Evolutionary conservation across 495 filamentous ascomycete species (phyloP), one percentile per base, ranked within the genome.

Genomic region (Rostrohypoxylon terebratum): DNA sequence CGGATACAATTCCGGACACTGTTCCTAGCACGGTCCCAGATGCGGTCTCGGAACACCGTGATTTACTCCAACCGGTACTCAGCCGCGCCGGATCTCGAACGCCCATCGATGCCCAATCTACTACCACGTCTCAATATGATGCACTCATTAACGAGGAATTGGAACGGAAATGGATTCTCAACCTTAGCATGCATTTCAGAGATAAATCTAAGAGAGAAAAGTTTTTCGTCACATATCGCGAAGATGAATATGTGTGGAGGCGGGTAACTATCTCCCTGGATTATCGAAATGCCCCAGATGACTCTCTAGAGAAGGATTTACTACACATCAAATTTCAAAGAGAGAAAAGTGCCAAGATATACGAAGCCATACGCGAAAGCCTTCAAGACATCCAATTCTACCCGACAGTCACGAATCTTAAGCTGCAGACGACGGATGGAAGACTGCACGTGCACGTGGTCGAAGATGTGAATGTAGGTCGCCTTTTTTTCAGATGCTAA

Each of bases 161-260:
- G 69, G 94, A 98, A 72, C 85, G 86, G 64, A 90, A 89, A 78
- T 99, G 96, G 96, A 98, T 98, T 64, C 84, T 99, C 68, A 99
- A 99, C 75, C 85, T 99, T 63, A 97, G 94, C 81, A 98, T 99
- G 96, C 94, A 97, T 82, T 98, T 98, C 77, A 91, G 95, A 57
- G 96, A 99, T 80, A 91, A 92, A 69, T 97, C 96, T 10, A 93
- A 92, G 60, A 89, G 96, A 42, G 96, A 98, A 80, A 98, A 99
- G 80, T 98, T 99, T 83, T 99, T 99, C 81, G 91, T 99, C 62
- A 98, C 96, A 9, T 98, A 93, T 79, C 92, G 94, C 54, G 90
- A 96, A 76, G 75, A 81, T 40, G 88, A 88, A 36, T 92, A 88
- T 57, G 86, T 87, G 66, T 97, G 96, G 92, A 88, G 93, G 62